Evolutionary conservation across 2,329 filamentous ascomycete genomes (phyloP).

Genomic region (Aspergillus felis): DNA sequence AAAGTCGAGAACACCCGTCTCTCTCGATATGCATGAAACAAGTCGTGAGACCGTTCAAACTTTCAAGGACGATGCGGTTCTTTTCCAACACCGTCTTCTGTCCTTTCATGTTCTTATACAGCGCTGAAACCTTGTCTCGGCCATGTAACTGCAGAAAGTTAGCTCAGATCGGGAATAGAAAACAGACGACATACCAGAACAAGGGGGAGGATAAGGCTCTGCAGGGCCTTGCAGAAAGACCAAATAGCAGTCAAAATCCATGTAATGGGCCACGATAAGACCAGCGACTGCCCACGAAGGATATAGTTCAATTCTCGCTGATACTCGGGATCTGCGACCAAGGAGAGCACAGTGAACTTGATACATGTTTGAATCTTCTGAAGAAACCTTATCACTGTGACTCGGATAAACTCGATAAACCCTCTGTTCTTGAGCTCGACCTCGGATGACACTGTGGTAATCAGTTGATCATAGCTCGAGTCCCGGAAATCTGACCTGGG

Average conservation of each 20-base stretch:
- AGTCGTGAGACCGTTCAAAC: constrained; percentile 47
- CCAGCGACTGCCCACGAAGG: constrained; percentile 31
- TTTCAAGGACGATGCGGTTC: constrained; percentile 45
- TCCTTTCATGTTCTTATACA: constrained; percentile 49
- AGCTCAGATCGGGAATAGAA: constrained; percentile 20
- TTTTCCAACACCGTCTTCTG: constrained; percentile 47
- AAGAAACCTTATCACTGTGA: constrained; percentile 16
- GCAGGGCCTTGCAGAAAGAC: constrained; percentile 45
- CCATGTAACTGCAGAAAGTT: constrained; percentile 31
- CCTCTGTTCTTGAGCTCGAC: not conserved
- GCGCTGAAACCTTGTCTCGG: constrained; percentile 46
- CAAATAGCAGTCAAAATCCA: constrained; percentile 45
- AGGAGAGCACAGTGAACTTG: constrained; percentile 49
- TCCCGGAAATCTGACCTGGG: not conserved
- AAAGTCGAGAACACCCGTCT: constrained; percentile 40
- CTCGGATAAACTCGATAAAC: not conserved
- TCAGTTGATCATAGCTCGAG: not conserved
- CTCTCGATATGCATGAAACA: constrained; percentile 44
- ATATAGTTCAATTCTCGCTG: constrained; percentile 49
- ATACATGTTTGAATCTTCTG: constrained; percentile 39
- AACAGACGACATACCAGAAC: constrained; percentile 39
- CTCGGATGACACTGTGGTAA: not conserved
- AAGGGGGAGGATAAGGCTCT: constrained; percentile 33
- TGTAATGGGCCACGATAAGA: constrained; percentile 35
- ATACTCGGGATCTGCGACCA: constrained; percentile 51